These are phyloP conservation scores for Xylariaceae sp. DNA, from an alignment of 2,329 filamentous ascomycete species.

Conservation along the genomic window DNA sequence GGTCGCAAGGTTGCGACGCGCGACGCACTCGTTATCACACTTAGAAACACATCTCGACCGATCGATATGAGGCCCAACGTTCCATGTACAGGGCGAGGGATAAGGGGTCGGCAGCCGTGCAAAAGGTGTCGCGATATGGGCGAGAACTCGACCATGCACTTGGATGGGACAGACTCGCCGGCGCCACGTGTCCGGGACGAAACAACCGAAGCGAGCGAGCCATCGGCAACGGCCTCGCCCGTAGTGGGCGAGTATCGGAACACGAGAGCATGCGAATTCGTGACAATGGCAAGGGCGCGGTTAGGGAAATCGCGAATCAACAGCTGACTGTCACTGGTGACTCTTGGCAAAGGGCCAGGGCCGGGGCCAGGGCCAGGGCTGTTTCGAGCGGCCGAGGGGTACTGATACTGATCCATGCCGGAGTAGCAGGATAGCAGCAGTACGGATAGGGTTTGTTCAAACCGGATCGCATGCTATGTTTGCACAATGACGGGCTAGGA, in stretches of 20 bases:
- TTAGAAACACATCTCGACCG: slow-evolving; percentile 80
- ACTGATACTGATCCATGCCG: slow-evolving; percentile 46
- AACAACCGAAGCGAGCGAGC: slow-evolving; percentile 50
- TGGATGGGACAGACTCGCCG: slow-evolving; percentile 44
- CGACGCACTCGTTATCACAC: slow-evolving; percentile 74
- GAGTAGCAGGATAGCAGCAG: slow-evolving; percentile 25
- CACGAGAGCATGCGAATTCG: slow-evolving; percentile 72
- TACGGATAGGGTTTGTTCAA: slow-evolving; percentile 15
- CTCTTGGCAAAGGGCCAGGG: slow-evolving; percentile 39
- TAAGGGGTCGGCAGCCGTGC: slow-evolving; percentile 70
- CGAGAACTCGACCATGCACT: slow-evolving; percentile 86
- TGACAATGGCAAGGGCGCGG: slow-evolving; percentile 81
- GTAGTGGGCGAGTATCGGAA: slow-evolving; percentile 70
- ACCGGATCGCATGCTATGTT: slow-evolving; percentile 26
- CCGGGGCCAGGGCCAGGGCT: slow-evolving; percentile 33
- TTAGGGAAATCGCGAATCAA: slow-evolving; percentile 81
- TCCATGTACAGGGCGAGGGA: slow-evolving; percentile 69
- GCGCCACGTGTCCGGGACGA: slow-evolving; percentile 40
- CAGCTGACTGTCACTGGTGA: slow-evolving; percentile 65
- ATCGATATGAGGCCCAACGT: slow-evolving; percentile 85
- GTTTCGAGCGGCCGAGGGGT: slow-evolving; percentile 38
- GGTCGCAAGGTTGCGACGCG: slow-evolving; percentile 77
- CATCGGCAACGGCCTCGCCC: slow-evolving; percentile 54
- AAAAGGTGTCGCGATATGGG: slow-evolving; percentile 59
- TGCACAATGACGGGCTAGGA: background rate